Evolutionary conservation across 768 basidiomycete species (phyloP), one percentile per base, ranked within the genome.

Genomic region (Russula griseocarnosa): DNA sequence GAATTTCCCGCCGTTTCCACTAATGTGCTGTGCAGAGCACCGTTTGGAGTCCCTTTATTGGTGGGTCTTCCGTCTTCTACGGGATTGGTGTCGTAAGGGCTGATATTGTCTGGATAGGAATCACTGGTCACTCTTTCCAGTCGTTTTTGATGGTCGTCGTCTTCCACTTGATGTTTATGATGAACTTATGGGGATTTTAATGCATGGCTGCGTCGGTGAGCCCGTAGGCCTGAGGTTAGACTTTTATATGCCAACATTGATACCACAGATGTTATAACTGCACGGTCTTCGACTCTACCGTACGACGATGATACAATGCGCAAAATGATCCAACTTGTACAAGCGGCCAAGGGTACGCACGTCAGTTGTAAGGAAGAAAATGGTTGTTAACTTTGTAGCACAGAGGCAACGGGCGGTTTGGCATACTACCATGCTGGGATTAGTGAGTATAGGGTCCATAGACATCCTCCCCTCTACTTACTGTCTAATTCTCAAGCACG

Each of bases 121-220:
- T 20, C 69, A 74, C 34, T 68, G 70, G 32, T 74, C 73, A 20
- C 61, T 71, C 28, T 53, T 71, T 60, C 74, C 74, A 1, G 53
- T 61, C 26, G 55, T 26, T 32, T 60, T 54, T 13, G 53, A 44
- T 2, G 62, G 58, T 20, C 65, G 62, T 9, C 36, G 58, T 40
- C 53, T 71, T 16, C 47, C 53, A 0, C 30, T 40, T 14, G 51
- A 52, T 1, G 55, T 67, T 3, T 64, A 69, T 56, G 74, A 79
- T 36, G 71, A 73, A 14, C 76, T 72, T 2, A 71, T 73, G 42
- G 82, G 81, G 4, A 74, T 77, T 0, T 74, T 73, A 13, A 71
- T 73, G 3, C 66, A 73, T 24, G 71, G 74, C 3, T 79, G 81
- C 67, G 69, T 82, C 16, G 73, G 83, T 83, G 26, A 50, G 58